Conservation (phyloP, 1,284 basidiomycete species). For the Ceratobasidium theobromae region DNA sequence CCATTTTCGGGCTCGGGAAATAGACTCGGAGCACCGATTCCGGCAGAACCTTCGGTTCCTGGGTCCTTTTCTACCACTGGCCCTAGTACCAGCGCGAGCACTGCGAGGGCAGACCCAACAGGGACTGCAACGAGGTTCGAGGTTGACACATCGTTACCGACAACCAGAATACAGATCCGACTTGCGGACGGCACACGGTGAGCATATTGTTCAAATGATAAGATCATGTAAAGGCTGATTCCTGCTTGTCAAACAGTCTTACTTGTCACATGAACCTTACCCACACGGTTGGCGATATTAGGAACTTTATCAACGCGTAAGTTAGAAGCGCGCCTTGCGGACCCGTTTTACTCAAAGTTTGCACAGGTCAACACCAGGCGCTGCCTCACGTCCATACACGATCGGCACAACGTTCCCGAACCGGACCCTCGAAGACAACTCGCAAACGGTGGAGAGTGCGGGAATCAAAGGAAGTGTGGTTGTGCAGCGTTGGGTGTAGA, state of each 20-base stretch:
- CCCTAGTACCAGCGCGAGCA: slow-evolving; percentile 38
- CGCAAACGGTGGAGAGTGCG: slow-evolving; percentile 71
- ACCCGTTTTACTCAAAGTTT: slow-evolving; percentile 27
- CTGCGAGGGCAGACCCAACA: slow-evolving; percentile 44
- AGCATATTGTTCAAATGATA: too few species aligned
- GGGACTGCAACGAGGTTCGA: slow-evolving; percentile 63
- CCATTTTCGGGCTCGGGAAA: slow-evolving; percentile 80
- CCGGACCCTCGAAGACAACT: slow-evolving; percentile 66
- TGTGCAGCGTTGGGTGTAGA: slow-evolving; percentile 74
- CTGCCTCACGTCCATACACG: slow-evolving; percentile 63
- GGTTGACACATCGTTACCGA: slow-evolving; percentile 79
- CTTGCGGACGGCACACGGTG: slow-evolving; percentile 89
- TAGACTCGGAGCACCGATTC: slow-evolving; percentile 71
- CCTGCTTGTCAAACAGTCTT: slow-evolving; percentile 60
- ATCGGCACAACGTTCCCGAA: slow-evolving; percentile 84
- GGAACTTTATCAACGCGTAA: slow-evolving; percentile 87
- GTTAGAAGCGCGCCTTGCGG: too few species aligned
- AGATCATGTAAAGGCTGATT: too few species aligned
- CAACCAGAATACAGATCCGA: slow-evolving; percentile 89
- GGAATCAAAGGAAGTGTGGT: slow-evolving; percentile 81
- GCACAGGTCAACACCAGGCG: slow-evolving; percentile 72
- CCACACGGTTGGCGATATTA: slow-evolving; percentile 86
- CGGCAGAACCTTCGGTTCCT: slow-evolving; percentile 43
- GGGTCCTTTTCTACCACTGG: slow-evolving; percentile 29
- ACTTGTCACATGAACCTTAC: slow-evolving; percentile 88